phyloP scores from a whole-genome alignment of 768 basidiomycete species.

The Suillus discolor region DNA sequence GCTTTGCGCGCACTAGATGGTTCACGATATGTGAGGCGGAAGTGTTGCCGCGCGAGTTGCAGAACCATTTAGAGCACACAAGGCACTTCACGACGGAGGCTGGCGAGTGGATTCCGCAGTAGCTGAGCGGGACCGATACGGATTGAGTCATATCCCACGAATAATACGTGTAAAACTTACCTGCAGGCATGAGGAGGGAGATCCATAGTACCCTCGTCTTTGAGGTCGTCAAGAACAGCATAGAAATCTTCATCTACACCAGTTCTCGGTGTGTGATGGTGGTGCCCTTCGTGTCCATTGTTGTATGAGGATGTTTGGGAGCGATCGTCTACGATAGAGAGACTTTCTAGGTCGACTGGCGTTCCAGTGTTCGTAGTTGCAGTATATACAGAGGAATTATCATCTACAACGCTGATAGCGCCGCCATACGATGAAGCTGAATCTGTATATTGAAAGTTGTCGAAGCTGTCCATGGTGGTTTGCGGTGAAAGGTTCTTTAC shows the following conservation, averaged over 20 bases:
- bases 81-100: constrained; percentile 96
- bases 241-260: constrained; percentile 84
- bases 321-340: constrained; percentile 69
- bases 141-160: constrained; percentile 12
- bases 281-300: constrained; percentile 36
- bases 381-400: constrained; percentile 81
- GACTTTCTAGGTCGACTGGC: constrained; percentile 63
- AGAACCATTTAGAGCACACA: constrained; percentile 94
- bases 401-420: constrained; percentile 69
- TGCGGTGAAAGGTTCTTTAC: constrained; percentile 14
- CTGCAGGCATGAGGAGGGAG: constrained; percentile 95
- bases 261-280: constrained; percentile 32
- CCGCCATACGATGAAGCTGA: constrained; percentile 80
- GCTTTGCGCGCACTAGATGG: constrained; percentile 97
- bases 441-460: constrained; percentile 79
- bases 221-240: constrained; percentile 85
- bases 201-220: constrained; percentile 78
- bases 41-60: constrained; percentile 97
- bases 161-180: constrained; percentile 43
- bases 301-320: constrained; percentile 40
- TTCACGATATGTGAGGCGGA: constrained; percentile 99
- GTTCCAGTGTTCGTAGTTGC: constrained; percentile 63
- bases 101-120: constrained; percentile 97
- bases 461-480: constrained; percentile 72
- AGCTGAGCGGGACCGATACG: constrained; percentile 49